These are phyloP conservation scores for Monosporozyma aerobia DNA, from an alignment of 805 yeast species.

Conservation along the genomic window DNA sequence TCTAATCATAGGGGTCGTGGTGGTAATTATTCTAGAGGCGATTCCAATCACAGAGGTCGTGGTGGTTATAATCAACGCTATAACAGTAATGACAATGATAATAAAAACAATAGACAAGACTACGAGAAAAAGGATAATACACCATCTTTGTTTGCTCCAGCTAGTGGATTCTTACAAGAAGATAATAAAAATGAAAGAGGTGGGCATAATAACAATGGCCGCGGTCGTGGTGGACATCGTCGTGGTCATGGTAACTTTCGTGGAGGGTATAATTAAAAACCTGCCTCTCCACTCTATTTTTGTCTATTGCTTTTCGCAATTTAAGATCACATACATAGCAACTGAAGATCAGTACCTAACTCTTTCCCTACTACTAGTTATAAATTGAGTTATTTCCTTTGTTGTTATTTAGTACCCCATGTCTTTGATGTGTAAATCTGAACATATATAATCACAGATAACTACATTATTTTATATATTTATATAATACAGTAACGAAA, in stretches of 20 bases:
- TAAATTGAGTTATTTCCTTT: not conserved
- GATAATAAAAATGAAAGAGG: slow-evolving; percentile 13
- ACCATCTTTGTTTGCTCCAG: slow-evolving; percentile 27
- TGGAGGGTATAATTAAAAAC: slow-evolving; percentile 9
- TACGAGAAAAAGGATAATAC: slow-evolving; percentile 7
- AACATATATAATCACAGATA: not conserved
- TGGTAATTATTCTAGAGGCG: slow-evolving; percentile 5
- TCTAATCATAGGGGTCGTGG: slow-evolving; percentile 5
- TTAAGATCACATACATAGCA: not conserved
- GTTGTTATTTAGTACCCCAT: not conserved
- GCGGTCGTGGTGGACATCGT: slow-evolving; percentile 11
- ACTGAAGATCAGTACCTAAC: not conserved
- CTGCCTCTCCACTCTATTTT: not conserved
- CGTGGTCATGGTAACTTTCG: slow-evolving; percentile 14
- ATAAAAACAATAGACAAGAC: slow-evolving; percentile 1
- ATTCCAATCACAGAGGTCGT: slow-evolving; percentile 4
- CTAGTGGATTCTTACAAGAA: slow-evolving; percentile 24
- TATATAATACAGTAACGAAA: not conserved
- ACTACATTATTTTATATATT: not conserved
- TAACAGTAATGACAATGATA: slow-evolving; percentile 1
- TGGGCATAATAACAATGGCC: slow-evolving; percentile 8
- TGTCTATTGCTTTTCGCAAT: not conserved
- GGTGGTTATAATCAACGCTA: slow-evolving; percentile 6
- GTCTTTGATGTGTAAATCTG: not conserved
- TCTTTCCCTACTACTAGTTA: not conserved